These are phyloP conservation scores for Funneliformis caledonium DNA, from an alignment of 371 early-diverging fungal genomes.

Conservation along the genomic window DNA sequence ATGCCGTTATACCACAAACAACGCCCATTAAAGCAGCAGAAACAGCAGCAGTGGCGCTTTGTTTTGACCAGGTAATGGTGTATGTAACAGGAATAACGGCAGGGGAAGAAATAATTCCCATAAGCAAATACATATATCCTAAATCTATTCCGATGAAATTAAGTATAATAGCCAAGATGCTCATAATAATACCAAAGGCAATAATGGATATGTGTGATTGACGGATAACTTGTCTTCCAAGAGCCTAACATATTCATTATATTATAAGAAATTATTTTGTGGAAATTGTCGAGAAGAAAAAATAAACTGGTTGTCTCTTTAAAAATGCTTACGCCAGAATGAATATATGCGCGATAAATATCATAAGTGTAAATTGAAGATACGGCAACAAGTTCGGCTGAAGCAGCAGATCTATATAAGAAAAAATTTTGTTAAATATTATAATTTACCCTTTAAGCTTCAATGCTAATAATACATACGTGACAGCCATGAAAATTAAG, in stretches of 20 bases:
- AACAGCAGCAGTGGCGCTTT: conserved; percentile 59
- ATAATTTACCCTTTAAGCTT: too few relatives aligned
- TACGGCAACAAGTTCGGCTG: conserved; percentile 74
- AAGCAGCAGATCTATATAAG: conserved; percentile 53
- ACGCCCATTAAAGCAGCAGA: conserved; percentile 61
- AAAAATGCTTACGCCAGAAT: conserved; percentile 46
- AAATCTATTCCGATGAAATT: conserved; percentile 66
- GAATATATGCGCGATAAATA: conserved; percentile 68
- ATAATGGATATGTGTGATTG: conserved; percentile 63
- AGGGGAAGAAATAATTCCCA: conserved; percentile 70
- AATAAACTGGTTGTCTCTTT: too few relatives aligned
- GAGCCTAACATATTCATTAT: conserved; percentile 46
- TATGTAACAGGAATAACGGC: conserved; percentile 69
- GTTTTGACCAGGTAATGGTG: conserved; percentile 70
- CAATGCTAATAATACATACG: conserved; percentile 41
- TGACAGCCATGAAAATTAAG: conserved; percentile 75
- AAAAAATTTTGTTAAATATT: background rate
- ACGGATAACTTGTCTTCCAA: conserved; percentile 59
- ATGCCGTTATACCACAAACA: conserved; percentile 57
- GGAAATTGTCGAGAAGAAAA: too few relatives aligned
- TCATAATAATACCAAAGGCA: conserved; percentile 70
- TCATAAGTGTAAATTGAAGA: conserved; percentile 73
- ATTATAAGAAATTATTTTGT: background rate
- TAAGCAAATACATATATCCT: conserved; percentile 68
- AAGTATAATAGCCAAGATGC: conserved; percentile 62